Evolutionary conservation across 139 green algal species (phyloP), one percentile per base, ranked within the genome.

Genomic region (Mesostigma viride): DNA sequence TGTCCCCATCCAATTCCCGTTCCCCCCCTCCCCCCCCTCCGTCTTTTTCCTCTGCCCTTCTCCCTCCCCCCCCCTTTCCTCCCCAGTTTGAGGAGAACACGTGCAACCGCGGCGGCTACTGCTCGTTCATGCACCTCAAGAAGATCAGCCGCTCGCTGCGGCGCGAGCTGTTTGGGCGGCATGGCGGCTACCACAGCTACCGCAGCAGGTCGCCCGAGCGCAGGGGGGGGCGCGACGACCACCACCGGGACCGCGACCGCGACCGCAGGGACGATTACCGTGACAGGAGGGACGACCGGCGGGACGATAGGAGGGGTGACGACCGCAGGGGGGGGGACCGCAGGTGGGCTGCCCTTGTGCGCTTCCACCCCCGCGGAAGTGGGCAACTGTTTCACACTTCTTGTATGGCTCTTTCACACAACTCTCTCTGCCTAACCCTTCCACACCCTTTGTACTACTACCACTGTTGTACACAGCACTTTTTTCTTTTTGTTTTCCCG

Each of bases 71-170:
- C n/a, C n/a, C n/a, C n/a, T n/a, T n/a, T n/a, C n/a, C n/a, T n/a
- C n/a, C n/a, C n/a, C 93, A 99, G 80, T 96, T 97, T 69, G 93
- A 99, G 79, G 93, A 98, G 83, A 89, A 92, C 71, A 94, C 80
- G 20, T 99, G 93, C 85, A 90, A 86, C 53, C 82, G 91, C 26
- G 93, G 93, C 28, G 93, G 92, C 31, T 96, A 97, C 79, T 99
- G 93, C 83, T 98, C 98, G 79, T 99, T 98, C 82, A 97, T 99
- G 92, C 93, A 99, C 71, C 73, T 99, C 64, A 90, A 91, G 70
- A 91, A 90, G 31, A 95, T 98, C 70, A 80, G 76, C 76, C 88
- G 79, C 77, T 74, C 3, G n/a, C 30, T 77, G 14, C 48, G 71
- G n/a, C 27, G 56, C 0, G 75, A 77, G 56, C 66, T 77, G 30